Percentiles rank a stretch among this genome's conserved stretches.
Evolutionary conservation across 2,329 filamentous ascomycete species (phyloP).

Genomic region (Xenosphaeropsis pyriputrescens): DNA sequence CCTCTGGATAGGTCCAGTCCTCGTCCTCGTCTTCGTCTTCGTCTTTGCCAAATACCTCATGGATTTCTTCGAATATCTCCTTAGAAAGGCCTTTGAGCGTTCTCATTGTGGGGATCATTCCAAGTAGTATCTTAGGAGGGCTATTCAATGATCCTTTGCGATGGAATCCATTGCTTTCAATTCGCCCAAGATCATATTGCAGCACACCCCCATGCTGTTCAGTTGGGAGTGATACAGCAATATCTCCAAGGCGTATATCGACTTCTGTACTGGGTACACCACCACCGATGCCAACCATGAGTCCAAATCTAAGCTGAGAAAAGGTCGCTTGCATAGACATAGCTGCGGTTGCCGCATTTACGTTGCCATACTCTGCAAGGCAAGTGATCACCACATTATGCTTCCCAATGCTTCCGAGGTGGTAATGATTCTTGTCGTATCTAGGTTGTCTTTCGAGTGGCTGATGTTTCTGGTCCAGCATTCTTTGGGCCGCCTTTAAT

Average conservation of each 20-base stretch:
- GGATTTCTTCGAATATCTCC: background rate
- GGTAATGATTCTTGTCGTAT: conserved; percentile 10
- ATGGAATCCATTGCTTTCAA: background rate
- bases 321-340: conserved; percentile 17
- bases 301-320: conserved; percentile 18
- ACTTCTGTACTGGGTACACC: conserved; percentile 5
- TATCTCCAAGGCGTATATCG: conserved; percentile 16
- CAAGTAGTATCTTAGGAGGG: conserved; percentile 3
- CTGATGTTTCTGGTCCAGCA: conserved; percentile 8
- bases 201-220: conserved; percentile 4
- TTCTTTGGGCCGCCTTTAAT: conserved; percentile 5
- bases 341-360: conserved; percentile 16
- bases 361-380: conserved; percentile 18
- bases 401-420: conserved; percentile 10
- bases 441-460: conserved; percentile 1
- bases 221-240: conserved; percentile 11
- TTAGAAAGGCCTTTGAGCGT: background rate
- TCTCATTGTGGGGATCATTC: background rate
- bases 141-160: conserved; percentile 3
- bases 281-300: conserved; percentile 27
- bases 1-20: background rate
- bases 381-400: conserved; percentile 20
- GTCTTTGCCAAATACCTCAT: background rate
- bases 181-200: conserved; percentile 9
- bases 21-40: background rate